Evolutionary conservation across 345 rosid species (phyloP).

Genomic region (Eucalyptus regnans): DNA sequence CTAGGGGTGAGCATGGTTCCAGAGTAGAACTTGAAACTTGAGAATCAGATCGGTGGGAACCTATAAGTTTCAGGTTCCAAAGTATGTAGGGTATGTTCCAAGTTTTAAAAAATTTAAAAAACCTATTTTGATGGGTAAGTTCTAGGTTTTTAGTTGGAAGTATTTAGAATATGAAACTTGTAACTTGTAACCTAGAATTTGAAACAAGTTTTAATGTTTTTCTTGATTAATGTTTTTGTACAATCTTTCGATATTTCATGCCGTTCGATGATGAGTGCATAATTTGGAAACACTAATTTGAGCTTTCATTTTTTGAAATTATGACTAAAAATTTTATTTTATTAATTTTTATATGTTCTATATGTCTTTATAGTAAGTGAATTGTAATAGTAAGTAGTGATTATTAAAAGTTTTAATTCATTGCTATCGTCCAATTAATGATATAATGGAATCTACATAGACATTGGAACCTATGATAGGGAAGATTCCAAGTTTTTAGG

Average conservation of each 20-base stretch:
- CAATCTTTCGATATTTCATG: too few relatives aligned
- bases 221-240: rapidly evolving
- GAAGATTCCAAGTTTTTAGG: too few relatives aligned
- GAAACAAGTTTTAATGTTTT: too few relatives aligned
- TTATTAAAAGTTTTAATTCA: too few relatives aligned
- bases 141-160: rapidly evolving
- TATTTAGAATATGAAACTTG: too few relatives aligned
- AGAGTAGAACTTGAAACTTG: rapidly evolving
- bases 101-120: too few relatives aligned
- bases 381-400: rapidly evolving
- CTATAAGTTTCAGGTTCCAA: rapidly evolving
- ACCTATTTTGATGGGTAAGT: rapidly evolving
- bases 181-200: rapidly evolving
- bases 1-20: rapidly evolving
- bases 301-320: too few relatives aligned
- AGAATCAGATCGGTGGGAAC: rapidly evolving
- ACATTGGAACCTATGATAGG: rapidly evolving
- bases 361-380: too few relatives aligned
- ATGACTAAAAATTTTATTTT: too few relatives aligned
- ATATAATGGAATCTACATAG: too few relatives aligned
- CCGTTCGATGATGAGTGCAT: rapidly evolving
- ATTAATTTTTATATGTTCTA: too few relatives aligned
- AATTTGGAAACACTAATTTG: rapidly evolving
- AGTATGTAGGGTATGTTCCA: too few relatives aligned
- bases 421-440: rapidly evolving